Percentiles rank a stretch among this genome's conserved stretches.
phyloP scores from a whole-genome alignment of 2,329 filamentous ascomycete genomes.

The Akanthomyces muscarius region DNA sequence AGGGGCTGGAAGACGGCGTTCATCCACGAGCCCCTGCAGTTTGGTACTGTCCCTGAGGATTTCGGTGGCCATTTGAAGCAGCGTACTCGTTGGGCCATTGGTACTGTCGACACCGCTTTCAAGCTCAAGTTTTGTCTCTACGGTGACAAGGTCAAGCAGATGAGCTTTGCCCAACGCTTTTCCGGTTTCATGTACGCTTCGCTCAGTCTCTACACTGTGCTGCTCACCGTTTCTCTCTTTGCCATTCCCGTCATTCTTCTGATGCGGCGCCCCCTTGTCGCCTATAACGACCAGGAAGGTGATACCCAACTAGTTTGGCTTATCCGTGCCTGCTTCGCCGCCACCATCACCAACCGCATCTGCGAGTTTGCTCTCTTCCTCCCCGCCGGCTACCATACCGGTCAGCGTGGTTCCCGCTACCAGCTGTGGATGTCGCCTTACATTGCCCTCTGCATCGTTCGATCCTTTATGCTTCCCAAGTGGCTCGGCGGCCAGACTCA shows the following conservation, averaged over 20 bases:
- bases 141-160: conserved; percentile 48
- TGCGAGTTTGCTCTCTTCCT: conserved; percentile 56
- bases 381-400: conserved; percentile 56
- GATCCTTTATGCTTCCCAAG: conserved; percentile 53
- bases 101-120: conserved; percentile 55
- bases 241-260: conserved; percentile 56
- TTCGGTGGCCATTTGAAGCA: conserved; percentile 54
- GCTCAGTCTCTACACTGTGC: conserved; percentile 52
- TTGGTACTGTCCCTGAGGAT: conserved; percentile 55
- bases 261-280: conserved; percentile 54
- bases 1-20: conserved; percentile 60
- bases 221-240: conserved; percentile 51
- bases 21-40: conserved; percentile 57
- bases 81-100: conserved; percentile 52
- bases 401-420: conserved; percentile 51
- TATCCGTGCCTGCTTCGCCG: conserved; percentile 51
- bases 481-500: conserved; percentile 57
- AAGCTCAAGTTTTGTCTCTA: conserved; percentile 58
- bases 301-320: conserved; percentile 55
- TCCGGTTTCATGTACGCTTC: conserved; percentile 55
- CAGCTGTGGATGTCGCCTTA: conserved; percentile 63
- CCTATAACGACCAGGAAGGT: conserved; percentile 39
- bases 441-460: conserved; percentile 54
- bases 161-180: conserved; percentile 55
- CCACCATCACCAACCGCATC: conserved; percentile 48